Conservation (phyloP, 352 stramenopile species). For the Phytophthora europaea region DNA sequence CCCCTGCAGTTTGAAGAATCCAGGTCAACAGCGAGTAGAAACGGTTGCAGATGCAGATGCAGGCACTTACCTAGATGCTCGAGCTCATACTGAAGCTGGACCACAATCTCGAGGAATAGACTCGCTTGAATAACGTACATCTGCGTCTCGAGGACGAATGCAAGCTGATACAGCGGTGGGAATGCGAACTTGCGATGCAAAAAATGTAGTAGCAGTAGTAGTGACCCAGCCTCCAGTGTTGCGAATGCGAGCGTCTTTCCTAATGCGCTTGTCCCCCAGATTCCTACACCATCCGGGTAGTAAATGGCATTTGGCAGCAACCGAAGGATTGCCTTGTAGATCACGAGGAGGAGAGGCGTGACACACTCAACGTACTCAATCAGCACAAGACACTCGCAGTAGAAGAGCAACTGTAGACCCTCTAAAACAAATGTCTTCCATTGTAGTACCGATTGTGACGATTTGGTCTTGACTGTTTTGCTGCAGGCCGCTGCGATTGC, state of each 20-base stretch:
- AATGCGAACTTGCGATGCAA: background rate
- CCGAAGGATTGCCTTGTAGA: constrained; percentile 40
- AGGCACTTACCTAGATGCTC: constrained; percentile 4
- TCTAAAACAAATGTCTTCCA: constrained; percentile 11
- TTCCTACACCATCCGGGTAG: constrained; percentile 20
- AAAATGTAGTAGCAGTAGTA: background rate
- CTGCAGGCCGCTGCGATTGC: no score
- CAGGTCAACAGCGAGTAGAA: background rate
- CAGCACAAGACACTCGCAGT: constrained; percentile 38
- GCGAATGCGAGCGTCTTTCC: background rate
- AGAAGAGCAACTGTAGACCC: constrained; percentile 35
- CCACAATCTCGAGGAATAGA: background rate
- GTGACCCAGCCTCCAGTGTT: background rate
- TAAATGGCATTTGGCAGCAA: constrained; percentile 43
- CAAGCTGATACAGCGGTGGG: background rate
- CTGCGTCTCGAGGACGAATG: constrained; percentile 1
- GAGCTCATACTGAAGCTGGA: constrained; percentile 9
- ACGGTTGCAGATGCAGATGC: background rate
- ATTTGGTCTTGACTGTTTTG: no score
- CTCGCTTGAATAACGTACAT: constrained; percentile 3
- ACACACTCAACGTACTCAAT: constrained; percentile 53
- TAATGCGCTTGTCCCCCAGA: background rate
- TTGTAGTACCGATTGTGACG: no score
- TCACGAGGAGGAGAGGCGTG: constrained; percentile 32
- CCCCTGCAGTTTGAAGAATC: background rate